These are phyloP conservation scores for Diplodia corticola DNA, from an alignment of 2,329 filamentous ascomycete species.

Conservation along the genomic window DNA sequence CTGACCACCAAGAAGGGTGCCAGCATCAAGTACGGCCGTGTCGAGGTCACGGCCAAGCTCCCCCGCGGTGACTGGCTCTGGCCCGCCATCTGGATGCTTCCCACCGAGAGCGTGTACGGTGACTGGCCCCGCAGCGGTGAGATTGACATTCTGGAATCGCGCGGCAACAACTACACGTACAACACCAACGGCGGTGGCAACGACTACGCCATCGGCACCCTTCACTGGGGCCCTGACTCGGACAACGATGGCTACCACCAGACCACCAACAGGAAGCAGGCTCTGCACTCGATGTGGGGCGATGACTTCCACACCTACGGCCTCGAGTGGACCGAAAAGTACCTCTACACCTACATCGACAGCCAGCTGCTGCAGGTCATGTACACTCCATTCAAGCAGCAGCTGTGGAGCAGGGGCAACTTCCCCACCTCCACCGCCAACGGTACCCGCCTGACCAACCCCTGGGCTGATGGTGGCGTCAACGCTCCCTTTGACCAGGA, in stretches of 20 bases:
- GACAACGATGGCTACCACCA: conserved; percentile 33
- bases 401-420: conserved; percentile 42
- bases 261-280: conserved; percentile 28
- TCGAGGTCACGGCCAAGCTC: conserved; percentile 56
- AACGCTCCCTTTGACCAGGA: conserved; percentile 45
- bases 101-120: conserved; percentile 33
- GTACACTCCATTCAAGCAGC: conserved; percentile 24
- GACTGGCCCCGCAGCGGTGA: conserved; percentile 55
- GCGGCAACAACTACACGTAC: conserved; percentile 46
- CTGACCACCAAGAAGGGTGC: conserved; percentile 50
- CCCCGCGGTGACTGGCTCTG: conserved; percentile 57
- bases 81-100: conserved; percentile 26
- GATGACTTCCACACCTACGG: conserved; percentile 54
- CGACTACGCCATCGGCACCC: conserved; percentile 46
- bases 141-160: conserved; percentile 55
- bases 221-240: conserved; percentile 50
- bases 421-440: conserved; percentile 38
- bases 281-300: conserved; percentile 33
- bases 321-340: conserved; percentile 54
- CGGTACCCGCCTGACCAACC: conserved; percentile 40
- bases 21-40: conserved; percentile 50
- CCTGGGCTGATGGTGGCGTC: conserved; percentile 37
- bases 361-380: conserved; percentile 26
- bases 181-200: conserved; percentile 44
- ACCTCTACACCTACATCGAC: conserved; percentile 57